Conservation (phyloP, 345 rosid species). For the Dimocarpus longan region DNA sequence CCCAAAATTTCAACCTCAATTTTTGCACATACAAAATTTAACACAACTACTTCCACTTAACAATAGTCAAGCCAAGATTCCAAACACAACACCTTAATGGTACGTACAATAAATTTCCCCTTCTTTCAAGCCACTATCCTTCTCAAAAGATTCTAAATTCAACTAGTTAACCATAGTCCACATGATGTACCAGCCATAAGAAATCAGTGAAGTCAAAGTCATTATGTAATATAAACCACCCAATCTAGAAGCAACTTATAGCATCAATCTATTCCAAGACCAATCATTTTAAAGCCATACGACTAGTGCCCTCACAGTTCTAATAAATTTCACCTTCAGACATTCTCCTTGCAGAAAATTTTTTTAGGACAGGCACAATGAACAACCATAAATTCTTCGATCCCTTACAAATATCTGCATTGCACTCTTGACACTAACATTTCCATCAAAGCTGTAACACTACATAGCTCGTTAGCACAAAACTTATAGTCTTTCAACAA, state of each 20-base stretch:
- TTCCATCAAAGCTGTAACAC: neutral
- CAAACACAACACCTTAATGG: neutral
- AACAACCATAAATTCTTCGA: too few species aligned
- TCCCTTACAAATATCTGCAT: too few species aligned
- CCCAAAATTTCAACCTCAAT: too few species aligned
- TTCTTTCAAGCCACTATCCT: neutral
- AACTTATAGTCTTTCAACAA: neutral
- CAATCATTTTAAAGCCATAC: neutral
- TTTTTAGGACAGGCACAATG: neutral
- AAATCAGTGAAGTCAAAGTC: neutral
- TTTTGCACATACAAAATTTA: neutral
- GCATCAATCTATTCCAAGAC: neutral
- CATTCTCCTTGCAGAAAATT: too few species aligned
- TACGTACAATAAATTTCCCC: neutral
- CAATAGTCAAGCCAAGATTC: neutral
- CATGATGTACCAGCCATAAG: neutral
- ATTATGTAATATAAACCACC: neutral
- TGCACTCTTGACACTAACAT: too few species aligned
- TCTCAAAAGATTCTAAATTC: neutral
- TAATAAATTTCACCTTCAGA: neutral
- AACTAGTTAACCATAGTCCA: neutral
- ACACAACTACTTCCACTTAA: neutral
- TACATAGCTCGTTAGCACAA: neutral
- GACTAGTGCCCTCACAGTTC: neutral
- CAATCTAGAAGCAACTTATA: neutral